These are phyloP conservation scores for Pelargonium myrrhifolium DNA, from an alignment of 441 rosid species.

Conservation along the genomic window DNA sequence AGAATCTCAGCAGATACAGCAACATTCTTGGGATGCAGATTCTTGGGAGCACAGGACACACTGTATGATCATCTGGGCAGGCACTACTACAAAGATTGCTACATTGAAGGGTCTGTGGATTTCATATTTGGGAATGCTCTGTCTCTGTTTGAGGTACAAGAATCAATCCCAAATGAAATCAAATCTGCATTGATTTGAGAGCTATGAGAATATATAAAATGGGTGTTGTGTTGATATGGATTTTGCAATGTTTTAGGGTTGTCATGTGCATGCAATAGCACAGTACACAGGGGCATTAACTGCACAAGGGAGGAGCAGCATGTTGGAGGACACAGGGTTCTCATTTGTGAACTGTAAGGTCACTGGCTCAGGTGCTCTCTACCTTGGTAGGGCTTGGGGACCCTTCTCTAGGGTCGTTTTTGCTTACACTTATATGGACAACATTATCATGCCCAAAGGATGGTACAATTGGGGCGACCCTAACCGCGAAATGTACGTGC, in stretches of 20 bases:
- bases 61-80: constrained; percentile 86
- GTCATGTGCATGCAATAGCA: constrained; percentile 91
- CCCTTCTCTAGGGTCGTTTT: constrained; percentile 93
- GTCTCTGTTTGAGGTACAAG: constrained; percentile 73
- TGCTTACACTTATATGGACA: constrained; percentile 93
- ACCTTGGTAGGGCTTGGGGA: constrained; percentile 97
- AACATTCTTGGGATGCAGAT: constrained; percentile 63
- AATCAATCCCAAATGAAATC: background rate
- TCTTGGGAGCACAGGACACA: constrained; percentile 93
- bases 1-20: constrained; percentile 92
- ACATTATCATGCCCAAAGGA: constrained; percentile 90
- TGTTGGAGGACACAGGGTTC: constrained; percentile 93
- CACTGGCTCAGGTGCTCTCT: constrained; percentile 93
- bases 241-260: constrained; percentile 36
- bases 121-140: constrained; percentile 94
- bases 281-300: constrained; percentile 61
- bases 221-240: background rate
- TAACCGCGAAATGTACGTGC: constrained; percentile 63
- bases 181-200: background rate
- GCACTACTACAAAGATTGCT: constrained; percentile 95
- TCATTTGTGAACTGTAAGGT: constrained; percentile 90
- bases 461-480: constrained; percentile 99
- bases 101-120: constrained; percentile 90
- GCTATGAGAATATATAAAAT: too few species aligned
- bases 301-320: constrained; percentile 76